Base-by-base conservation (phyloP, 768 basidiomycete species). In the Tephrocybe rancida region DNA sequence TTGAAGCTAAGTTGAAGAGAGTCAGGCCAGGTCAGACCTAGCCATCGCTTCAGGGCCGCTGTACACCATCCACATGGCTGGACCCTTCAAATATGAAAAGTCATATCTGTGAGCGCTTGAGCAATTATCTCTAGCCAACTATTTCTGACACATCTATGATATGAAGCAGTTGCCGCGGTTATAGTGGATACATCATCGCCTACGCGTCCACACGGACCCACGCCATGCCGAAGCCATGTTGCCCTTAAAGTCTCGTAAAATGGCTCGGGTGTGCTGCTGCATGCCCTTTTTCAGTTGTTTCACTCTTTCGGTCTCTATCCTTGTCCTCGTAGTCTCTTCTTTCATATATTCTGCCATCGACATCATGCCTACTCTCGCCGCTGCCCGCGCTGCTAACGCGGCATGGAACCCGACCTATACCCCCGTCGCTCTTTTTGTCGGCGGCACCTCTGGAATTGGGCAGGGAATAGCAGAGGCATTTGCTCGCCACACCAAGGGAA, bases 371-470 rank as follows among this genome's bases (percentile, higher is more conserved):
- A 54, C 55, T 19, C 57, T 68, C 16, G 30, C 61, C 14, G 46
- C 54, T 8, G 63, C 63, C 14, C 64, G 64, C 25, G 55, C 61
- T 13, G 57, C 63, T 6, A 72, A 72, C 54, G 64, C 62, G 2
- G 48, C 57, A 11, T 62, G 55, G 46, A 44, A 43, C 37, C 56
- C 51, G 0, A 38, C 60, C n/a, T 49, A 50, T 37, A 18, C 58
- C n/a, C 71, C 73, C 18, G 61, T 66, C 9, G 72, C 70, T 18
- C 61, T 74, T 14, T 71, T 73, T 47, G 66, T 74, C 21, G 73
- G 73, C 13, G 74, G 73, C 1, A 74, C 73, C 4, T 70, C 72
- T 6, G 79, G 74, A 13, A 73, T 75, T 18, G 79, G 80, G 0
- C 70, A 72, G 52, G 73, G 70, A 0, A 73, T 76, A 59, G 76